phyloP scores from a whole-genome alignment of 805 yeast genomes.

The Lachancea thermotolerans region DNA sequence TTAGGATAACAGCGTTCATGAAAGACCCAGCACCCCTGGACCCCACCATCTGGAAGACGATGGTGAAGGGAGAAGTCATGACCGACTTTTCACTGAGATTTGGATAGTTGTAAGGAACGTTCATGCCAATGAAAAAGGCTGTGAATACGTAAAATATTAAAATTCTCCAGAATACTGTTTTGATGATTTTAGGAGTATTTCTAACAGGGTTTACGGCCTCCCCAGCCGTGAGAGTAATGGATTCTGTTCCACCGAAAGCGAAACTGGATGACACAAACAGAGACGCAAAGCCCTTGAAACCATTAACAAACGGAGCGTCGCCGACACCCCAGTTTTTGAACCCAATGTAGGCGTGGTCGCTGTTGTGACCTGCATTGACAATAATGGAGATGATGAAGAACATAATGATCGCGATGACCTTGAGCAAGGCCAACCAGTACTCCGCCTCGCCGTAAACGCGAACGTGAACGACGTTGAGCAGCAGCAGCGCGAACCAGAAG shows the following conservation, averaged over 20 bases:
- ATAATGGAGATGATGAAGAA: constrained; percentile 46
- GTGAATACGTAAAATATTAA: constrained; percentile 49
- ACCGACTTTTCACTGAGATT: constrained; percentile 29
- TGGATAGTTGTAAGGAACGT: constrained; percentile 53
- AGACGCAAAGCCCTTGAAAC: constrained; percentile 46
- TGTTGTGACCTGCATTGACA: constrained; percentile 54
- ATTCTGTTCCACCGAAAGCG: constrained; percentile 46
- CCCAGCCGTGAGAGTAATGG: constrained; percentile 45
- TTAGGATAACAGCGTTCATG: constrained; percentile 66
- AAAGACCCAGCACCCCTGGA: constrained; percentile 44
- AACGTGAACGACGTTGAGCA: constrained; percentile 46
- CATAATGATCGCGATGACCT: constrained; percentile 49
- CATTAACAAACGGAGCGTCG: constrained; percentile 48
- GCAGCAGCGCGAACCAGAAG: constrained; percentile 41
- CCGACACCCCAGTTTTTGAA: constrained; percentile 49
- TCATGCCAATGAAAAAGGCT: constrained; percentile 52
- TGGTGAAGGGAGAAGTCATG: constrained; percentile 40
- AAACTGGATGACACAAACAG: constrained; percentile 47
- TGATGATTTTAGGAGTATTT: constrained; percentile 53
- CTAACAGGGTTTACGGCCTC: constrained; percentile 53
- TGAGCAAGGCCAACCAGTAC: constrained; percentile 49
- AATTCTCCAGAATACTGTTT: constrained; percentile 53
- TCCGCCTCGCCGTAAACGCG: constrained; percentile 51
- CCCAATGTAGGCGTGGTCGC: constrained; percentile 47
- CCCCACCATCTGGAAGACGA: constrained; percentile 48